Evolutionary conservation across 179 eudicot species (phyloP).

Genomic region (Spergularia azorica): DNA sequence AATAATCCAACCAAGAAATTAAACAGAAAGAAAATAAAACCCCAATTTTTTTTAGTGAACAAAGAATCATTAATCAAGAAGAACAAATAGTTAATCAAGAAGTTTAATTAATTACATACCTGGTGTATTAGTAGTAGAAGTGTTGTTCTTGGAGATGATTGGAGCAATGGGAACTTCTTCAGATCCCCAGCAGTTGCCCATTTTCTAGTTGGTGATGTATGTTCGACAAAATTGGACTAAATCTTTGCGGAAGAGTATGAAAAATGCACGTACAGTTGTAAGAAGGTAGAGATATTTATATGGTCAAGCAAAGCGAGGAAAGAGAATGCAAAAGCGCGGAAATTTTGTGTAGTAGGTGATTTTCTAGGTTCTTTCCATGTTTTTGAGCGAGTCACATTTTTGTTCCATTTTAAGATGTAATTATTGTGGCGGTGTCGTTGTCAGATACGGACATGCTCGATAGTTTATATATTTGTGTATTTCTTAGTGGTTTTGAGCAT

Average conservation of each 20-base stretch:
- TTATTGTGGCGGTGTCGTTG: too few relatives aligned
- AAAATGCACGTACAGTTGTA: neutral
- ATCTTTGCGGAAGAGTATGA: neutral
- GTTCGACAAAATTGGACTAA: neutral
- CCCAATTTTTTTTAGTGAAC: neutral
- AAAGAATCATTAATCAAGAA: neutral
- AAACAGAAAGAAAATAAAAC: neutral
- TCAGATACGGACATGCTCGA: too few relatives aligned
- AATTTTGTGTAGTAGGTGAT: neutral
- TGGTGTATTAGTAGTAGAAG: neutral
- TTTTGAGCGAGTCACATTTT: slow-evolving; percentile 8
- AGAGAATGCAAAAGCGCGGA: slow-evolving; percentile 18
- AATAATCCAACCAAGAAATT: neutral
- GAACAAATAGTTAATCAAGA: too few relatives aligned
- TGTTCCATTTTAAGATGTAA: neutral
- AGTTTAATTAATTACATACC: slow-evolving; percentile 8
- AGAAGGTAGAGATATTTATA: neutral
- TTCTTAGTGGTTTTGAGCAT: too few relatives aligned
- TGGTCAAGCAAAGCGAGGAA: slow-evolving; percentile 2
- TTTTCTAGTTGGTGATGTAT: neutral
- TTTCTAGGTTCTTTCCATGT: slow-evolving; percentile 2
- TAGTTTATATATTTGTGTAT: too few relatives aligned
- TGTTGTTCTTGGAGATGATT: neutral
- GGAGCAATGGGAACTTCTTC: slow-evolving; percentile 26
- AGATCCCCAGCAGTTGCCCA: slow-evolving; percentile 36